Evolutionary conservation across 2,329 filamentous ascomycete genomes (phyloP), one percentile per base, ranked within the genome.

Genomic region (Apiospora koreana): DNA sequence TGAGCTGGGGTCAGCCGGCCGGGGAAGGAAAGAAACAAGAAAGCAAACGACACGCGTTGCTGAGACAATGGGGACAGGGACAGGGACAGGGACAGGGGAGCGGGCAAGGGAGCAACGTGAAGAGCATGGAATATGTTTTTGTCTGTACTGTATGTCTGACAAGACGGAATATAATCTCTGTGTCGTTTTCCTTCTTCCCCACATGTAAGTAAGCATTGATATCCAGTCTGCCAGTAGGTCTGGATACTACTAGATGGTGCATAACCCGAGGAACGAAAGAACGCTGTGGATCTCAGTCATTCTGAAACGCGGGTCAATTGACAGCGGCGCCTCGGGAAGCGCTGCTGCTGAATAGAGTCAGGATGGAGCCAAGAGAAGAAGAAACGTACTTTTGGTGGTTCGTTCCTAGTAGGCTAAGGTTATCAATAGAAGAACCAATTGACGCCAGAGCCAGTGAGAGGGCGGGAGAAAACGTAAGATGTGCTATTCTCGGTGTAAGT

Each of bases 401-500:
- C 21, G 35, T 43, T 65, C n/a, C 7, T 18, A 8, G 45, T 46
- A 6, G 21, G 9, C 45, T n/a, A 3, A 35, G 8, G 35, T 35
- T 35, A 35, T 35, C 8, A 35, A 35, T 35, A 58, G 50, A 8
- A 38, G 43, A 7, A 3, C 25, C 16, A 28, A 43, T 43, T 43
- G 41, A 45, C 16, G 64, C 16, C 14, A 18, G 41, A 45, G 41
- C 25, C 38, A 21, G 41, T 16, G n/a, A 21, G 64, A 58, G 50
- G 28, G 16, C 25, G 28, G 18, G 25, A n/a, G 16, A 38, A 66
- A 46, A 31, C 41, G 16, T 66, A 45, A 18, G 23, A 12, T 3
- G 21, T 62, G 54, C 54, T 38, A 38, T 62, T 62, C 21, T 62
- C 54, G 54, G 54, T 62, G 54, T 38, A 38, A 62, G 54, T 62